Percentiles rank a stretch among this genome's conserved stretches.
phyloP scores from a whole-genome alignment of 1,139 yeast species.

The Starmera stellimalicola region DNA sequence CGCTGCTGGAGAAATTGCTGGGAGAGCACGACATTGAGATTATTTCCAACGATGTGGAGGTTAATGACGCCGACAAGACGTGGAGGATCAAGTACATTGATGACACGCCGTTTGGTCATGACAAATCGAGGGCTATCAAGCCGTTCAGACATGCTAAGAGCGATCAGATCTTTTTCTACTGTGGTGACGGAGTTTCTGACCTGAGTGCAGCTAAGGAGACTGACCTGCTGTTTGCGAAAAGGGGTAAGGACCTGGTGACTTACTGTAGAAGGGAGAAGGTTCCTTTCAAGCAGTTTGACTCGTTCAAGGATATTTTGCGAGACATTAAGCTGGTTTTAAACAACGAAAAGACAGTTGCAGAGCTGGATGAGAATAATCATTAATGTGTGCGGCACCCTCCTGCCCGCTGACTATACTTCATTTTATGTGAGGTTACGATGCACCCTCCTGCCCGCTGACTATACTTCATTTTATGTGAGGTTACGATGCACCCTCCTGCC shows the following conservation, averaged over 20 bases:
- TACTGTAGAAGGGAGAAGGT: conserved; percentile 74
- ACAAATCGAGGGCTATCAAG: conserved; percentile 74
- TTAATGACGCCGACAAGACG: conserved; percentile 38
- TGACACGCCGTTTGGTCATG: conserved; percentile 87
- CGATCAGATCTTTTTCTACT: conserved; percentile 57
- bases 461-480: no score
- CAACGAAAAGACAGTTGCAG: conserved; percentile 33
- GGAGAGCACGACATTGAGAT: conserved; percentile 71
- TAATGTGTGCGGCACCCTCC: no score
- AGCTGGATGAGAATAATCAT: conserved; percentile 27
- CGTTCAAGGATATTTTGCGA: conserved; percentile 62
- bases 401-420: no score
- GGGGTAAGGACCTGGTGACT: conserved; percentile 80
- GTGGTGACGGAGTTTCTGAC: conserved; percentile 97
- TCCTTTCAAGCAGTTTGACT: conserved; percentile 75
- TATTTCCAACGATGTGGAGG: conserved; percentile 67
- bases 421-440: no score
- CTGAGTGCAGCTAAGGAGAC: conserved; percentile 93
- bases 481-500: no score
- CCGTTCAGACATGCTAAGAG: conserved; percentile 43
- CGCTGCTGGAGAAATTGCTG: conserved; percentile 61
- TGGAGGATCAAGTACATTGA: conserved; percentile 88
- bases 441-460: neutral
- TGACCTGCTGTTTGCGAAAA: conserved; percentile 84
- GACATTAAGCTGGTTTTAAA: conserved; percentile 39